Evolutionary conservation across 768 basidiomycete species (phyloP), one percentile per base, ranked within the genome.

Genomic region (Amanita molliuscula): DNA sequence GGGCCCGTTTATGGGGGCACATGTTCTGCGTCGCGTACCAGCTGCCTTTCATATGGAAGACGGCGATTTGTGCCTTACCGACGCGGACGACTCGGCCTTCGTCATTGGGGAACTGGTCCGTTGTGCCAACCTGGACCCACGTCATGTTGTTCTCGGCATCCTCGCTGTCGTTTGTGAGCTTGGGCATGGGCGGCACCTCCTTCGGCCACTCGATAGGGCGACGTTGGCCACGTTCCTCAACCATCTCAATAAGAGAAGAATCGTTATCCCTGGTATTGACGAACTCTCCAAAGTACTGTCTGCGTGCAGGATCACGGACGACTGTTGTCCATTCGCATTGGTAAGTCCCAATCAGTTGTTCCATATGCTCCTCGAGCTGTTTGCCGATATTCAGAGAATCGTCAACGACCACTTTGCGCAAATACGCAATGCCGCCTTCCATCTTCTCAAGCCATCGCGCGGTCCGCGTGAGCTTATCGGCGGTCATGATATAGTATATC

Each of bases 201-300:
- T 80, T 79, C 1, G 82, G 74, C 84, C 84, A 88, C 51, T 84
- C 74, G 5, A 80, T 81, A 1, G 84, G 82, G 20, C 82, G 72
- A 10, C 61, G 55, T 55, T 87, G 84, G 3, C 78, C 78, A 18
- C 84, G 71, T 60, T 87, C 80, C 4, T 67, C 58, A 50, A 83
- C 73, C 15, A 68, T 59, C 58, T 86, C 84, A 16, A 47, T 47
- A 3, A 71, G 67, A 21, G 67, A 65, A 16, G 66, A 60, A 0
- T 62, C 64, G 7, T 64, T 65, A 53, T 81, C 76, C 6, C 70
- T 61, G 1, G 81, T 81, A 61, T 87, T 86, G 52, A 76, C 76
- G 55, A 85, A 85, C 49, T 59, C 58, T 29, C 41, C 52, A 33
- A 57, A 57, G 15, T 53, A 41, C 0, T 53, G 44, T 25, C 58